phyloP scores from a whole-genome alignment of 345 rosid genomes.

The Sisymbrium altissimum region DNA sequence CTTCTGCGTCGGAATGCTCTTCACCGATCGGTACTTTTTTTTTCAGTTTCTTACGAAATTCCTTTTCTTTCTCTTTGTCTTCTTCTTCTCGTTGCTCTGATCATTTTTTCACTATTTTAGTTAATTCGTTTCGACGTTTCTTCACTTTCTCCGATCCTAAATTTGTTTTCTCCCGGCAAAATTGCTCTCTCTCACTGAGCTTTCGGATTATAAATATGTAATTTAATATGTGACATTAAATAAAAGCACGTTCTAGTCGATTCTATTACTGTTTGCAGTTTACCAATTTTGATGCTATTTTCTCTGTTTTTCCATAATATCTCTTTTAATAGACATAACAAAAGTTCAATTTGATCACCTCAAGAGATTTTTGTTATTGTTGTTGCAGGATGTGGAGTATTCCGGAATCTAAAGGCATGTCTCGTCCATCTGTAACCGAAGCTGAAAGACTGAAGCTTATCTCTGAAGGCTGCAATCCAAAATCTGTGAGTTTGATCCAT shows the following conservation, averaged over 20 bases:
- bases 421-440: constrained; percentile 59
- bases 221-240: no score
- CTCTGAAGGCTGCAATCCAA: constrained; percentile 76
- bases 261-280: not conserved
- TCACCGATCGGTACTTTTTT: constrained; percentile 49
- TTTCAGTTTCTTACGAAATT: not conserved
- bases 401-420: constrained; percentile 65
- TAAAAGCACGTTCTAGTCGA: not conserved
- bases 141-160: not conserved
- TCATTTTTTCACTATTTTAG: not conserved
- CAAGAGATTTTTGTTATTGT: not conserved
- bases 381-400: constrained; percentile 62
- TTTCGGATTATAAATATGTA: no score
- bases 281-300: not conserved
- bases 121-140: not conserved
- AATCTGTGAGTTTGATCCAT: constrained; percentile 47
- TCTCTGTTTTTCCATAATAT: not conserved
- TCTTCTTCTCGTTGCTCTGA: not conserved
- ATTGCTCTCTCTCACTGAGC: not conserved
- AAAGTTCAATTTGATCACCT: not conserved
- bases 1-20: constrained; percentile 89
- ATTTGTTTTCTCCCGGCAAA: not conserved
- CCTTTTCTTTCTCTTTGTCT: not conserved
- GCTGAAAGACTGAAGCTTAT: constrained; percentile 67
- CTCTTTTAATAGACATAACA: not conserved